A percentile compares a stretch with the other conserved stretches of the same genome.
phyloP scores from a whole-genome alignment of 768 basidiomycete genomes.

The Cystofilobasidium capitatum region DNA sequence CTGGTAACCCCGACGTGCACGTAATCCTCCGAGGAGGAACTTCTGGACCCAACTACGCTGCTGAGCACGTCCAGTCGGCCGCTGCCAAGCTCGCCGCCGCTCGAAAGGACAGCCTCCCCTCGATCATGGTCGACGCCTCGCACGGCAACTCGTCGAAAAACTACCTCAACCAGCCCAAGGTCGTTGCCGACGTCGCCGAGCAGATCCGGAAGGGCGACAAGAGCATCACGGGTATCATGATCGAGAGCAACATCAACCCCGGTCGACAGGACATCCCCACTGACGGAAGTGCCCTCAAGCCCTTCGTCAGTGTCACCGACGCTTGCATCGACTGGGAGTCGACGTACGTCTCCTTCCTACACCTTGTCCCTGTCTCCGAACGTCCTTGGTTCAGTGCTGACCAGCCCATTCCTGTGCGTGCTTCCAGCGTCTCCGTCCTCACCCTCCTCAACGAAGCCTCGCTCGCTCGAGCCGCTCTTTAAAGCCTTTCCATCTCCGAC shows the following conservation, averaged over 20 bases:
- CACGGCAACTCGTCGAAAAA: conserved; percentile 88
- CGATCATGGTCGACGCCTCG: conserved; percentile 61
- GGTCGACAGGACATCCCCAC: conserved; percentile 82
- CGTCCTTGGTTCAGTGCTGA: not conserved
- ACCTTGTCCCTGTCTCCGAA: not conserved
- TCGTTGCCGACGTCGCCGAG: conserved; percentile 57
- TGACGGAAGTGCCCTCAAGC: conserved; percentile 54
- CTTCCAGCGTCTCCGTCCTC: conserved; percentile 51
- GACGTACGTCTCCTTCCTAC: conserved; percentile 41
- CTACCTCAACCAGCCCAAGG: conserved; percentile 81
- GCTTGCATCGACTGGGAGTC: conserved; percentile 80
- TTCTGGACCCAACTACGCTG: conserved; percentile 77
- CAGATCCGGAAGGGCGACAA: conserved; percentile 61
- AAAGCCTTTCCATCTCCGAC: too few species aligned
- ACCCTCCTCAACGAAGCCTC: conserved; percentile 41
- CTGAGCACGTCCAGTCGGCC: conserved; percentile 61
- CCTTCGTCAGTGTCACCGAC: conserved; percentile 82
- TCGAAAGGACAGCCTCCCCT: conserved; percentile 46
- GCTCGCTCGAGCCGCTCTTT: conserved; percentile 8
- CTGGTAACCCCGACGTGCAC: conserved; percentile 58
- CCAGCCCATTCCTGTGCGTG: not conserved
- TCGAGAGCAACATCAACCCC: conserved; percentile 86
- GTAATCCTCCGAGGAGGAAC: conserved; percentile 91
- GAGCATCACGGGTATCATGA: conserved; percentile 88
- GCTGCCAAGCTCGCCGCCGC: conserved; percentile 57